Base-by-base conservation (phyloP, 108 stramenopile genomes). In the Mediolabrus comicus region DNA sequence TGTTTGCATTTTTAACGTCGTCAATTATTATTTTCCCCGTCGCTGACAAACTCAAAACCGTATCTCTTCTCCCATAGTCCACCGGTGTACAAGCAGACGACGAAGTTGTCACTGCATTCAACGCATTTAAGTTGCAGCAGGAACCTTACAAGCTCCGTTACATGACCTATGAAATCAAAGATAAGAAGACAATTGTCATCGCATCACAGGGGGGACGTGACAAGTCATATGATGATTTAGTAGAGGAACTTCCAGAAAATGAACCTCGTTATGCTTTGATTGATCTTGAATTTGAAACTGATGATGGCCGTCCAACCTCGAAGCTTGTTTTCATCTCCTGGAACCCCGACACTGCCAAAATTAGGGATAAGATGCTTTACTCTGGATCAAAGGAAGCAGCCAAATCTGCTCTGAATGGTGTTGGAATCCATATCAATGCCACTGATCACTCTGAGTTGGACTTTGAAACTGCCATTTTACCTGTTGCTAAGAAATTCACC, bases 321-420 rank as follows among this genome's bases (percentile, higher is more conserved):
- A 98, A 98, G 78, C 71, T 98, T 32, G 86, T 98, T 3, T 91
- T 97, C 53, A 91, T 98, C 67, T 87, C 90, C 36, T 98, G 97
- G 97, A 89, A 87, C 55, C 97, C 97, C 3, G 97, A 98, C 63
- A 89, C 87, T 22, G 95, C 91, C 19, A 67, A 72, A 19, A 79
- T 98, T 57, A 80, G 91, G 67, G 54, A 81, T 57, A 98, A 98
- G 83, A 98, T 98, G 97, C 68, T 97, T 46, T 98, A 97, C 86
- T 77, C 87, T 64, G 95, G 91, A 26, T 90, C 90, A 39, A 98
- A 98, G 83, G 96, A 98, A 65, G 90, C 92, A 33, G 75, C 97
- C 67, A 92, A 92, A 71, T 72, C 75, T 69, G 90, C 82, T n/a
- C 66, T 96, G 52, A 66, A 62, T 59, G 96, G 96, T 25, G 89